phyloP scores from a whole-genome alignment of 2,329 filamentous ascomycete species.

The Xylariaceae sp. region DNA sequence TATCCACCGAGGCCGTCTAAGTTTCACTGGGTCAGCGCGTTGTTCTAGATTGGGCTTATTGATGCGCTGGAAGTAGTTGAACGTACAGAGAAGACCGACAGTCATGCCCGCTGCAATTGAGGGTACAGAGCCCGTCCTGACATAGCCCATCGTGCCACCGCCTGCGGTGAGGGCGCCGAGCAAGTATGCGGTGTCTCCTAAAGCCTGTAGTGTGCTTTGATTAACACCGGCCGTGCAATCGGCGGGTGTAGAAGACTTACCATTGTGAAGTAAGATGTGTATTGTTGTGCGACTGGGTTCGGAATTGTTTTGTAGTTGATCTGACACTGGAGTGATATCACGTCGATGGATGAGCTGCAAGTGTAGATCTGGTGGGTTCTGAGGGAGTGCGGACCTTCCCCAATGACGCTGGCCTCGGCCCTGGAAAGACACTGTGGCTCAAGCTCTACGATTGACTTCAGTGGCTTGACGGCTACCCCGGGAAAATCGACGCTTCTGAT shows the following conservation, averaged over 20 bases:
- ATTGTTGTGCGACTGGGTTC: background rate
- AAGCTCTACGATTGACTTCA: constrained; percentile 10
- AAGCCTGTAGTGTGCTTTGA: constrained; percentile 23
- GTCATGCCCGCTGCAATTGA: constrained; percentile 81
- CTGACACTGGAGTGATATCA: background rate
- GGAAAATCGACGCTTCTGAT: constrained; percentile 15
- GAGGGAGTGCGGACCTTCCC: constrained; percentile 16
- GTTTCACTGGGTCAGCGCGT: constrained; percentile 8
- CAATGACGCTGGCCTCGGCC: constrained; percentile 18
- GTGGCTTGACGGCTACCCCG: constrained; percentile 5
- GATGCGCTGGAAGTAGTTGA: background rate
- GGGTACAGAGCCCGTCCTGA: constrained; percentile 79
- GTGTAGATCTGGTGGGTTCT: background rate
- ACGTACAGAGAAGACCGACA: constrained; percentile 66
- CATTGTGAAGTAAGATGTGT: constrained; percentile 15
- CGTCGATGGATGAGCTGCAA: background rate
- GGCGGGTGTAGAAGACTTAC: constrained; percentile 8
- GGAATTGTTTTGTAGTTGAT: background rate
- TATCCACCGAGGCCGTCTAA: constrained; percentile 75
- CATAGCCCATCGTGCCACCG: constrained; percentile 84
- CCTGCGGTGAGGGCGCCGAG: constrained; percentile 80
- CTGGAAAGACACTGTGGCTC: constrained; percentile 13
- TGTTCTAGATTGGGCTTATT: background rate
- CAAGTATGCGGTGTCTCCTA: constrained; percentile 67
- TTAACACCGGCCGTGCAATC: constrained; percentile 17